A percentile compares a stretch with the other conserved stretches of the same genome.
These are phyloP conservation scores for Aspergillus melleus DNA, from an alignment of 2,329 filamentous ascomycete species.

Conservation along the genomic window DNA sequence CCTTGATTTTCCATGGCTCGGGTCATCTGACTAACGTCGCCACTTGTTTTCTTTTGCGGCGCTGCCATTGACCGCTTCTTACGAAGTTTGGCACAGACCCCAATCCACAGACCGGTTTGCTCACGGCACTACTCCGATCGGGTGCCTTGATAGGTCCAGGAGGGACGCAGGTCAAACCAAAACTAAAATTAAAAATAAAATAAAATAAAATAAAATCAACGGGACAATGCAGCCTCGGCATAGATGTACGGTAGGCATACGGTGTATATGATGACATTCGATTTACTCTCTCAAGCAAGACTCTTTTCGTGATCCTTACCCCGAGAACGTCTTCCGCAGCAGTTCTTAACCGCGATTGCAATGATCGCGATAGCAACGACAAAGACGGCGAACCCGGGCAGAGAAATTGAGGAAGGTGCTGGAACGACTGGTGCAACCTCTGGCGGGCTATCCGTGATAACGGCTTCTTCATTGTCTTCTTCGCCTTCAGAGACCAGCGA, in stretches of 20 bases:
- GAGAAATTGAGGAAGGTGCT: conserved; percentile 10
- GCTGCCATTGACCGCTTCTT: not conserved
- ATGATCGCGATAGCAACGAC: conserved; percentile 20
- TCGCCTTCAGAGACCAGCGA: conserved; percentile 20
- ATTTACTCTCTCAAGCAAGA: conserved; percentile 12
- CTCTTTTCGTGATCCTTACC: conserved; percentile 18
- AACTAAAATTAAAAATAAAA: not conserved
- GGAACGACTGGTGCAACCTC: conserved; percentile 9
- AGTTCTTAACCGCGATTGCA: conserved; percentile 15
- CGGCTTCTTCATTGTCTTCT: conserved; percentile 14
- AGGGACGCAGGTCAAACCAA: not conserved
- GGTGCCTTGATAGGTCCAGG: not conserved
- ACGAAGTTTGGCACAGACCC: not conserved
- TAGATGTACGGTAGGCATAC: not conserved
- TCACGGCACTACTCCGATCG: not conserved
- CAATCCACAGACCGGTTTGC: not conserved
- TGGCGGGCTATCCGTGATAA: conserved; percentile 10
- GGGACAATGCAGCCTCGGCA: not conserved
- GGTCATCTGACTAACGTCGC: not conserved
- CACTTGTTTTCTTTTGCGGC: not conserved
- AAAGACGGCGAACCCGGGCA: conserved; percentile 19
- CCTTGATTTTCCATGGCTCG: not conserved
- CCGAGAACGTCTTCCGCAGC: conserved; percentile 7
- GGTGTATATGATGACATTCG: not conserved
- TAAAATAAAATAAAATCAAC: not conserved